These are phyloP conservation scores for Trichoderma hamatum DNA, from an alignment of 2,329 filamentous ascomycete genomes.

Conservation along the genomic window DNA sequence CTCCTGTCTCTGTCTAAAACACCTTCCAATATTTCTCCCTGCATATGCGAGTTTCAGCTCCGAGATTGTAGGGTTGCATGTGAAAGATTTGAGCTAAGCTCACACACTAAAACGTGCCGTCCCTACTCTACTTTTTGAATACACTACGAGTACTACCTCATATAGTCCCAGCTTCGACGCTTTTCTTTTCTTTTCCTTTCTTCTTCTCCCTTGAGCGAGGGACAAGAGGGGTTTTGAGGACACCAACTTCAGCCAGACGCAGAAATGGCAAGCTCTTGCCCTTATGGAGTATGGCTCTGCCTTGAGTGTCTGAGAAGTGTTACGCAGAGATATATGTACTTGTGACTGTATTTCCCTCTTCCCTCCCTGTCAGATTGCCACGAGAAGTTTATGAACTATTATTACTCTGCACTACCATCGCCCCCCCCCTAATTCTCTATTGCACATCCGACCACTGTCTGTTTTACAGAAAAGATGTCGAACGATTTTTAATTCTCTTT, in stretches of 20 bases:
- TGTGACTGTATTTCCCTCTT: neutral
- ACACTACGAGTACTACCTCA: neutral
- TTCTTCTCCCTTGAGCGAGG: neutral
- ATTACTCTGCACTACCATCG: neutral
- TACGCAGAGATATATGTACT: neutral
- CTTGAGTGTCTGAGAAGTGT: neutral
- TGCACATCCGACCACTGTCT: neutral
- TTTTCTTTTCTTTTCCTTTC: neutral
- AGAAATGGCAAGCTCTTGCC: neutral
- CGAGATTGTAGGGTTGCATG: neutral
- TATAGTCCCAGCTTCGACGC: neutral
- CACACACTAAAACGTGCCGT: neutral
- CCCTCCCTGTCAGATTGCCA: neutral
- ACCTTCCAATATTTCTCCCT: neutral
- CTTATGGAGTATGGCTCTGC: neutral
- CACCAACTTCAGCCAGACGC: neutral
- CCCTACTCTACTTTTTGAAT: neutral
- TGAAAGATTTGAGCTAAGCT: neutral
- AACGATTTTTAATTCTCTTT: neutral
- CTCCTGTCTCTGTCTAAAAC: neutral
- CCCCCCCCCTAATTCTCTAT: neutral
- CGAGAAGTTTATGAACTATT: neutral
- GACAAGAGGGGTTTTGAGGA: neutral
- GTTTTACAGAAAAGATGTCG: neutral
- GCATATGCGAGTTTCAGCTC: conserved; percentile 10